Conservation (phyloP, 352 stramenopile genomes). For the Chrysophaeum taylorii region DNA sequence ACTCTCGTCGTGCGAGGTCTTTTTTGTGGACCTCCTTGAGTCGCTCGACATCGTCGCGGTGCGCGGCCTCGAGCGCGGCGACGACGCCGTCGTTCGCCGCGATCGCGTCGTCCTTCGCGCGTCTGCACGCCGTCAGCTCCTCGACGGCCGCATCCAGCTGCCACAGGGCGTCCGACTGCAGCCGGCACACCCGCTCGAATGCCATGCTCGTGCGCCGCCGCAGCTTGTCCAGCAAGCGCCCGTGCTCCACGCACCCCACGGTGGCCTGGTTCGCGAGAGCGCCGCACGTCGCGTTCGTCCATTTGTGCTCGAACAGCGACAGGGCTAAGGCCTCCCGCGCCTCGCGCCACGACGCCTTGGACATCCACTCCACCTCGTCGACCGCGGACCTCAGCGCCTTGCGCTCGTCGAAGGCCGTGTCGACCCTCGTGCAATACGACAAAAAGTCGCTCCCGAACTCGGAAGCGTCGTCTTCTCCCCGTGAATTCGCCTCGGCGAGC, state of each 20-base stretch:
- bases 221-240: slow-evolving; percentile 45
- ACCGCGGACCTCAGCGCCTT: background rate
- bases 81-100: slow-evolving; percentile 12
- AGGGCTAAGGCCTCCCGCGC: slow-evolving; percentile 36
- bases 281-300: slow-evolving; percentile 65
- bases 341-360: background rate
- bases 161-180: slow-evolving; percentile 26
- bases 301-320: slow-evolving; percentile 74
- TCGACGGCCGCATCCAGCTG: slow-evolving; percentile 34
- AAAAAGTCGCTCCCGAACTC: background rate
- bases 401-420: background rate
- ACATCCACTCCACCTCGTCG: background rate
- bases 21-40: slow-evolving; percentile 61
- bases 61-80: slow-evolving; percentile 38
- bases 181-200: slow-evolving; percentile 51
- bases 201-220: slow-evolving; percentile 59
- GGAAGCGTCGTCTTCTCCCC: no score
- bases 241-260: slow-evolving; percentile 72
- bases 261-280: slow-evolving; percentile 72
- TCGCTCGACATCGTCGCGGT: background rate
- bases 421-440: background rate
- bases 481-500: no score
- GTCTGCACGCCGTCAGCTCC: slow-evolving; percentile 30
- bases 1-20: slow-evolving; percentile 41
- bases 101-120: slow-evolving; percentile 29